Base-by-base conservation (phyloP, 495 filamentous ascomycete species). In the Xylaria castorea region DNA sequence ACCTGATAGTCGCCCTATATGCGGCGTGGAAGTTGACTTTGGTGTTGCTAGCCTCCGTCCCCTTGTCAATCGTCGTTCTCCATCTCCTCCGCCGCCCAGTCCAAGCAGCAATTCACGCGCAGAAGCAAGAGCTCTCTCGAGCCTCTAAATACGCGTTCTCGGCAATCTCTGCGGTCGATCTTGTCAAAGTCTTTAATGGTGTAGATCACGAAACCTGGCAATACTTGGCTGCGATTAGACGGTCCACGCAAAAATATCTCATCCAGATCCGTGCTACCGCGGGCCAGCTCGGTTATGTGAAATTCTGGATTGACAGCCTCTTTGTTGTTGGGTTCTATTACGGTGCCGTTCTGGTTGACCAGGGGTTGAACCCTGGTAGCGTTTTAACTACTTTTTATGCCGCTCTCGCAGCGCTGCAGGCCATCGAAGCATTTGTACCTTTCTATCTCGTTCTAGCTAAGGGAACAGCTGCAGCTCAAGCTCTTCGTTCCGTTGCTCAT, bases 321-420 rank as follows among this genome's bases (percentile, higher is more conserved):
- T 97, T 98, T 69, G 92, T 97, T 1, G 89, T 94, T 75, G 95
- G 95, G 0, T 98, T 99, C 75, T 98, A 93, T 89, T 97, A 94
- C 79, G 95, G 94, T 0, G 89, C 90, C 64, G 80, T 86, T 1
- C 84, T 97, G 8, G 89, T 94, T 25, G 81, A 81, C 14, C 78
- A 81, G 9, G 81, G 82, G 8, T 46, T 89, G 50, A 85, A 86
- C 18, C 82, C 93, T 0, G 95, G 92, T 8, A 85, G 91, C 61
- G 89, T 97, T 22, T 78, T 97, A 57, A 95, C 94, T 3, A 92
- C 94, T 0, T 97, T 98, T 73, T 97, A 94, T 87, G 88, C 92
- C 18, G 92, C 90, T 34, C 83, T 97, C 51, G 89, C 89, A 69
- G 92, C 92, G 11, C 89, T 92, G 25, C 91, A 95, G 78, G 89